These are phyloP conservation scores for Colletotrichum incanum DNA, from an alignment of 2,329 filamentous ascomycete species.

Conservation along the genomic window DNA sequence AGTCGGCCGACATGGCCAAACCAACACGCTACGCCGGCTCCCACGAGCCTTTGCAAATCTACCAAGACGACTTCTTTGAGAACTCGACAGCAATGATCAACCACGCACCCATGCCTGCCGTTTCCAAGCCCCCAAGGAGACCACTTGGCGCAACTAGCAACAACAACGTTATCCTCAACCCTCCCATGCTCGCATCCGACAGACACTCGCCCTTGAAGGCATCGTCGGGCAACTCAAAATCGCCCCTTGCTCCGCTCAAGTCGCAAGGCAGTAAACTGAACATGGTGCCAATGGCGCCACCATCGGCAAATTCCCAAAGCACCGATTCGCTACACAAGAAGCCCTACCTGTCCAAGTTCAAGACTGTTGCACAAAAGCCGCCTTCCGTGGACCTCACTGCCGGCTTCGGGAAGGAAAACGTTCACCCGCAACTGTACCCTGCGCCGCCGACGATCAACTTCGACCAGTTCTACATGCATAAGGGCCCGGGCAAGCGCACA, in stretches of 20 bases:
- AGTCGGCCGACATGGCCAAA: constrained; percentile 68
- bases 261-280: constrained; percentile 74
- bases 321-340: constrained; percentile 82
- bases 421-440: constrained; percentile 66
- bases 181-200: constrained; percentile 67
- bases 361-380: constrained; percentile 70
- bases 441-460: constrained; percentile 64
- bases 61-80: constrained; percentile 66
- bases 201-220: constrained; percentile 81
- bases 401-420: constrained; percentile 70
- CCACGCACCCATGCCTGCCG: constrained; percentile 70
- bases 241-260: constrained; percentile 73
- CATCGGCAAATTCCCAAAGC: constrained; percentile 65
- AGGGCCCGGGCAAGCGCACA: constrained; percentile 70
- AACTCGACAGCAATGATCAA: constrained; percentile 65
- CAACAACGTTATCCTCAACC: constrained; percentile 80
- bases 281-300: constrained; percentile 77
- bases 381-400: constrained; percentile 57
- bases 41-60: constrained; percentile 67
- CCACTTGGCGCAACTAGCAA: constrained; percentile 67
- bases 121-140: constrained; percentile 63
- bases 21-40: constrained; percentile 62
- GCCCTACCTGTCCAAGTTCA: constrained; percentile 72
- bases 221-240: constrained; percentile 67
- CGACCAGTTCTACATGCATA: constrained; percentile 67